Percentiles rank a stretch among this genome's conserved stretches.
Conservation (phyloP, 805 yeast genomes). For the Metschnikowia borealis region DNA sequence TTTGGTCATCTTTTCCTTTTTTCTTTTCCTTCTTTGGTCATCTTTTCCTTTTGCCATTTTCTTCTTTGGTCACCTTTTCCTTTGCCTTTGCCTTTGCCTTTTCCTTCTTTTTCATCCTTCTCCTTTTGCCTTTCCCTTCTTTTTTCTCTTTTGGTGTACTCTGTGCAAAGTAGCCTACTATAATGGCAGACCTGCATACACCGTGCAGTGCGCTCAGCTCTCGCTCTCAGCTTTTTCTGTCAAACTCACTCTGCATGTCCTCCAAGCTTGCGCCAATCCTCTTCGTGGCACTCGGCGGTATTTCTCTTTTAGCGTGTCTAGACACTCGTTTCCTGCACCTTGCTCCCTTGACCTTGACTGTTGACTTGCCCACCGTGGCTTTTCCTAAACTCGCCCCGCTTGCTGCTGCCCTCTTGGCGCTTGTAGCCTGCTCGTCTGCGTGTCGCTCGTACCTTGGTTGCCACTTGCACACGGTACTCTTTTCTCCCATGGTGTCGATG, state of each 20-base stretch:
- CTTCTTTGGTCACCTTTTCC: too few relatives aligned
- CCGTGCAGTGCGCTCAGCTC: not conserved
- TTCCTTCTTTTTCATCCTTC: too few relatives aligned
- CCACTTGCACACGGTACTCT: not conserved
- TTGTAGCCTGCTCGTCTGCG: conserved; percentile 1
- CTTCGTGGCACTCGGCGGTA: not conserved
- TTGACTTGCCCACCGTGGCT: not conserved
- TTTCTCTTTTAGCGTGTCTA: not conserved
- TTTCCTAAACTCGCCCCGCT: conserved; percentile 6
- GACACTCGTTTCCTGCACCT: not conserved
- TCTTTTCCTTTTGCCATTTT: too few relatives aligned
- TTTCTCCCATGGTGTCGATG: not conserved
- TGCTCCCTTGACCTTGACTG: too few relatives aligned
- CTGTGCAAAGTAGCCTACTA: not conserved
- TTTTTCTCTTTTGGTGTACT: too few relatives aligned
- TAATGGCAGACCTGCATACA: conserved; percentile 18
- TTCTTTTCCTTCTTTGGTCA: too few relatives aligned
- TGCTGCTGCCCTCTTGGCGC: conserved; percentile 10
- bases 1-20: too few relatives aligned
- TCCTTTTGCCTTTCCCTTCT: too few relatives aligned
- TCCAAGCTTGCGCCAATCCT: not conserved
- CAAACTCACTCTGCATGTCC: not conserved
- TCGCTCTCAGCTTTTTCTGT: conserved; percentile 1
- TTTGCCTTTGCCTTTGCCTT: too few relatives aligned
- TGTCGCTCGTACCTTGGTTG: not conserved